A percentile compares a stretch with the other conserved stretches of the same genome.
These are phyloP conservation scores for Xeromyces bisporus DNA, from an alignment of 495 filamentous ascomycete genomes.

Conservation along the genomic window DNA sequence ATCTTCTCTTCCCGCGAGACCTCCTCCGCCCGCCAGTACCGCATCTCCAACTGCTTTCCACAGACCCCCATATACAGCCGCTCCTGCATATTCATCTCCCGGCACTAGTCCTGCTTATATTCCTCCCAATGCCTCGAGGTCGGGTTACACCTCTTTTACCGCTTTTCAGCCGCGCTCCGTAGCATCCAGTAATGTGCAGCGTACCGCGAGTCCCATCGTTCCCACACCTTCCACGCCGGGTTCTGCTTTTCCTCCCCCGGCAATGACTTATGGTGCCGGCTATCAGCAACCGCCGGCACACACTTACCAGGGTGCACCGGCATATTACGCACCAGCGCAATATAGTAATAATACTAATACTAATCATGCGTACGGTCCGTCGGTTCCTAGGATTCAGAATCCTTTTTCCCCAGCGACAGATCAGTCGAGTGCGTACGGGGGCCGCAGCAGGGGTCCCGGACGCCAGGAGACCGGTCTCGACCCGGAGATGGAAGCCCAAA, in stretches of 20 bases:
- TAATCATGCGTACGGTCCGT: constrained; percentile 34
- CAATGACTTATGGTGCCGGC: constrained; percentile 17
- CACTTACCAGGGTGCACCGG: constrained; percentile 27
- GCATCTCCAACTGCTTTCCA: constrained; percentile 28
- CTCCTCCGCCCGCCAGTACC: constrained; percentile 44
- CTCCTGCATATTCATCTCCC: constrained; percentile 19
- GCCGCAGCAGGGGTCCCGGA: constrained; percentile 18
- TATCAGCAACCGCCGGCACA: constrained; percentile 21
- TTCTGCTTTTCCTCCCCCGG: constrained; percentile 23
- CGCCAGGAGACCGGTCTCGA: constrained; percentile 40
- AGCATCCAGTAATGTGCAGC: constrained; percentile 30
- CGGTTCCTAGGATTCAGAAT: constrained; percentile 65
- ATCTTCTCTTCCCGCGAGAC: constrained; percentile 68
- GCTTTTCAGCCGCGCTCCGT: constrained; percentile 50
- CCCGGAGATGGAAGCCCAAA: constrained; percentile 78
- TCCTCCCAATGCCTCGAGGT: constrained; percentile 13
- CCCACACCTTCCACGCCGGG: constrained; percentile 25
- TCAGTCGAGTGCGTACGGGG: constrained; percentile 15
- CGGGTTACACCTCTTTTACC: constrained; percentile 28
- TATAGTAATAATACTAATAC: constrained; percentile 35
- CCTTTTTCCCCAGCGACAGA: constrained; percentile 56
- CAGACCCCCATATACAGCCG: constrained; percentile 39
- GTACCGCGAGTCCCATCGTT: constrained; percentile 24
- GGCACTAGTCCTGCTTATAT: constrained; percentile 21
- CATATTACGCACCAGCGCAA: constrained; percentile 34